phyloP scores from a whole-genome alignment of 192 early-diverging fungal species.

The Polychytrium aggregatum region DNA sequence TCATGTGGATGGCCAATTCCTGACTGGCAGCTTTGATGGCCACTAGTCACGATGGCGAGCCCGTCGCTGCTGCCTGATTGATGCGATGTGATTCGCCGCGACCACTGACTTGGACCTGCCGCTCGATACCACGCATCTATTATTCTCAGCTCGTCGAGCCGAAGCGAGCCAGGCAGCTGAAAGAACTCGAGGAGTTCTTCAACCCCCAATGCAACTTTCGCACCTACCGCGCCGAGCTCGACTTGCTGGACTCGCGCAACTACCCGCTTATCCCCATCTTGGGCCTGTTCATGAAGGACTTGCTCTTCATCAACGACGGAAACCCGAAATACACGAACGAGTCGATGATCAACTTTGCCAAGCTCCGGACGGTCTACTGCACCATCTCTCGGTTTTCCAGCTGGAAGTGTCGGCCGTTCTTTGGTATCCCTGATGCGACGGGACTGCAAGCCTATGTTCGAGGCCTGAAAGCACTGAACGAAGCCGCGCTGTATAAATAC shows the following conservation, averaged over 20 bases:
- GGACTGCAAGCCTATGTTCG: not conserved
- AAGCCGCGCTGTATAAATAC: conserved; percentile 20
- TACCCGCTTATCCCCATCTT: conserved; percentile 10
- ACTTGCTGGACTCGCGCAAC: conserved; percentile 4
- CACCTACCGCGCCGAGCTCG: conserved; percentile 2
- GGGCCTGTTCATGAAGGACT: conserved; percentile 41
- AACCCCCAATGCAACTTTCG: conserved; percentile 11
- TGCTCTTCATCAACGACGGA: conserved; percentile 66
- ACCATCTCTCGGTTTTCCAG: not conserved
- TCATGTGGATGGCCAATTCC: too few species aligned
- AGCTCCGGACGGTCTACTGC: conserved; percentile 6
- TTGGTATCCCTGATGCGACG: not conserved
- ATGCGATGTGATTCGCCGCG: too few species aligned
- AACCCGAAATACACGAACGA: conserved; percentile 42
- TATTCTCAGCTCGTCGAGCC: conserved; percentile 9
- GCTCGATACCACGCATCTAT: too few species aligned
- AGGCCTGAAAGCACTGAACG: conserved; percentile 8
- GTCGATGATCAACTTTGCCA: conserved; percentile 13
- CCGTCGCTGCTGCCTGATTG: too few species aligned
- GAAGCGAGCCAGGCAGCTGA: conserved; percentile 11
- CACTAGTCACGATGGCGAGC: too few species aligned
- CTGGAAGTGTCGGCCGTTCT: not conserved
- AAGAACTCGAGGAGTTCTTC: conserved; percentile 7
- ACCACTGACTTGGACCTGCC: too few species aligned
- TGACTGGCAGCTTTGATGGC: too few species aligned